These are phyloP conservation scores for Myriosclerotinia curreyana DNA, from an alignment of 2,329 filamentous ascomycete species.

Conservation along the genomic window DNA sequence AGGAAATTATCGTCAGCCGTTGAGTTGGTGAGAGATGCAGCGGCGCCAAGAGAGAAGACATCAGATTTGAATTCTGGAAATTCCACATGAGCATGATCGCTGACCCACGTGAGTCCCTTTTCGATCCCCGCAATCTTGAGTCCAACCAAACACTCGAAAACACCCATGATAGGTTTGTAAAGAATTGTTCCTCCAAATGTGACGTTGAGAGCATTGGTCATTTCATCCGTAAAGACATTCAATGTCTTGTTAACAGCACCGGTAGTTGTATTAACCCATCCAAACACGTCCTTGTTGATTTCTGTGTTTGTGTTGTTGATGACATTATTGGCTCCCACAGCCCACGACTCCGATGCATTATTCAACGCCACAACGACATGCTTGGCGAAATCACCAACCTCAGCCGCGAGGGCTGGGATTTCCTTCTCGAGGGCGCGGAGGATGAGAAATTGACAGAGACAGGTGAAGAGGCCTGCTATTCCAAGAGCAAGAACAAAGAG, in stretches of 20 bases:
- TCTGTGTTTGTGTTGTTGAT: slow-evolving; percentile 60
- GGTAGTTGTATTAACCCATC: slow-evolving; percentile 83
- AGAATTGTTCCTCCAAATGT: slow-evolving; percentile 83
- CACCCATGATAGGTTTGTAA: slow-evolving; percentile 70
- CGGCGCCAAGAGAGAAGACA: slow-evolving; percentile 78
- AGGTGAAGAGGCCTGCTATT: slow-evolving; percentile 63
- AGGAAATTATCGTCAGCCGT: slow-evolving; percentile 67
- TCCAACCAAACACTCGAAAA: slow-evolving; percentile 82
- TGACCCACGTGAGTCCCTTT: slow-evolving; percentile 88
- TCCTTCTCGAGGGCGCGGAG: slow-evolving; percentile 61
- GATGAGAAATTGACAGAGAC: slow-evolving; percentile 65
- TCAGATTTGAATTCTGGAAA: slow-evolving; percentile 77
- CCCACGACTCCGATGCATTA: slow-evolving; percentile 64
- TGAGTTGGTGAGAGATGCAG: slow-evolving; percentile 57
- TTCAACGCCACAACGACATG: slow-evolving; percentile 60
- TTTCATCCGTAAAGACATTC: slow-evolving; percentile 75
- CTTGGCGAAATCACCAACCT: slow-evolving; percentile 64
- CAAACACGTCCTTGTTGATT: slow-evolving; percentile 81
- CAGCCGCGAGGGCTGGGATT: slow-evolving; percentile 59
- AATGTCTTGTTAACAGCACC: slow-evolving; percentile 80
- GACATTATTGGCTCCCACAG: slow-evolving; percentile 58
- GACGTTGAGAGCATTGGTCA: slow-evolving; percentile 67
- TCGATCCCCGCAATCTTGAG: slow-evolving; percentile 83
- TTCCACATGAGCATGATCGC: slow-evolving; percentile 77
- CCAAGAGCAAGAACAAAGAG: slow-evolving; percentile 67